phyloP scores from a whole-genome alignment of 768 basidiomycete genomes.

The Cystobasidium onofrii region DNA sequence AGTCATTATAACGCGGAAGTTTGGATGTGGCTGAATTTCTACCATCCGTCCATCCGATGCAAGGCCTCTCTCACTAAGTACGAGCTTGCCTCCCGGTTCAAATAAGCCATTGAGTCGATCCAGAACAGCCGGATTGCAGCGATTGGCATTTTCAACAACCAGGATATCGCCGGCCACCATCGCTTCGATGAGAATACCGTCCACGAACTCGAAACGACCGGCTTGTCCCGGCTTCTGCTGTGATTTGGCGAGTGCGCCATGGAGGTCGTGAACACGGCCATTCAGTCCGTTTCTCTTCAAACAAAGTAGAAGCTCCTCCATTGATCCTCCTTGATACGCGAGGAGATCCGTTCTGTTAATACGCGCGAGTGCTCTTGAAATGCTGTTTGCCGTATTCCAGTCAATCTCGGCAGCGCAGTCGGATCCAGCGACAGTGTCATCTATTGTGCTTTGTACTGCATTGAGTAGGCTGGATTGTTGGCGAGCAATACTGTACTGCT shows the following conservation, averaged over 20 bases:
- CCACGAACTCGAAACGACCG: constrained; percentile 83
- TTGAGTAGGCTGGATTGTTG: background rate
- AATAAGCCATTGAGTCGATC: constrained; percentile 95
- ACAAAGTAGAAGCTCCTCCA: background rate
- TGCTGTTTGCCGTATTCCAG: background rate
- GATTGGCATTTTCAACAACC: constrained; percentile 81
- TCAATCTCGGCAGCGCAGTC: background rate
- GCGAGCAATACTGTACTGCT: constrained; percentile 61
- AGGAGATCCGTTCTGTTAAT: background rate
- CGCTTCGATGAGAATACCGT: constrained; percentile 79
- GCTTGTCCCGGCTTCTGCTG: constrained; percentile 7
- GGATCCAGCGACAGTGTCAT: background rate
- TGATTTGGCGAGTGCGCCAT: background rate
- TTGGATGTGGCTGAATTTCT: constrained; percentile 67
- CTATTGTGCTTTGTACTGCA: background rate
- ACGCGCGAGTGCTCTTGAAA: background rate
- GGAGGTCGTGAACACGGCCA: background rate
- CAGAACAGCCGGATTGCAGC: constrained; percentile 88
- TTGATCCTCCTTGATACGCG: background rate
- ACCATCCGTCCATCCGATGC: constrained; percentile 63
- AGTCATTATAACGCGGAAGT: constrained; percentile 88
- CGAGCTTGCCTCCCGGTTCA: constrained; percentile 69
- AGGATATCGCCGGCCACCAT: constrained; percentile 84
- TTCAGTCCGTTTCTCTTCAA: background rate
- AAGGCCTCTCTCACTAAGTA: constrained; percentile 81